Percentiles rank a stretch among this genome's conserved stretches.
phyloP scores from a whole-genome alignment of 495 filamentous ascomycete species.

The Tuber calosporum region DNA sequence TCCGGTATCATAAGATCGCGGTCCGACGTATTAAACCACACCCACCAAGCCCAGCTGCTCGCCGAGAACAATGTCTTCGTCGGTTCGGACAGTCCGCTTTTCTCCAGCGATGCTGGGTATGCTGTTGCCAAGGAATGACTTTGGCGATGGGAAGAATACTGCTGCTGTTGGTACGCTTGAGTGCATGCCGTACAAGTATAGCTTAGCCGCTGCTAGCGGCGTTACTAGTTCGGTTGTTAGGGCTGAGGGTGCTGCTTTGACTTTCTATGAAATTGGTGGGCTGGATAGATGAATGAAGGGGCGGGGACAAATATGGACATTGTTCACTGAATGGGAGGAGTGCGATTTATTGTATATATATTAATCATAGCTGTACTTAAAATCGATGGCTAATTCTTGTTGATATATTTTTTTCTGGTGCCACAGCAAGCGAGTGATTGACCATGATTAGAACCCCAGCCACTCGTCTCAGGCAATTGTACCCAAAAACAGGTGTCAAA shows the following conservation, averaged over 20 bases:
- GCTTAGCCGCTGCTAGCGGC: constrained; percentile 44
- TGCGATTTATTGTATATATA: not conserved
- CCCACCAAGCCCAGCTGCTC: constrained; percentile 57
- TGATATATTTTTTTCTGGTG: not conserved
- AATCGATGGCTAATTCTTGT: not conserved
- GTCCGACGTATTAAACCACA: constrained; percentile 44
- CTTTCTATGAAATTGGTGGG: constrained; percentile 39
- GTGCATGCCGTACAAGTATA: constrained; percentile 51
- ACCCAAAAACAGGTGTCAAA: not conserved
- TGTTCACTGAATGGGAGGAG: not conserved
- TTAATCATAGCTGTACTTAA: not conserved
- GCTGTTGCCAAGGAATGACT: constrained; percentile 54
- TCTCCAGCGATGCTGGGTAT: constrained; percentile 50
- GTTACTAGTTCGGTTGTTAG: constrained; percentile 48
- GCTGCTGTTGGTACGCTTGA: constrained; percentile 48
- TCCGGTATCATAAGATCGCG: no score
- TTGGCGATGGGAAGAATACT: constrained; percentile 49
- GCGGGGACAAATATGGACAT: not conserved
- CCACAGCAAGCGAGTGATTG: not conserved
- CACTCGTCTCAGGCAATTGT: no score
- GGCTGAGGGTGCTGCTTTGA: constrained; percentile 52
- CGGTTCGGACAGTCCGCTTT: constrained; percentile 47
- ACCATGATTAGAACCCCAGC: not conserved
- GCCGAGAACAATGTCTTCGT: constrained; percentile 56
- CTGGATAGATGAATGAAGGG: not conserved